Conservation (phyloP, 805 yeast species). For the Candida xyloterini region DNA sequence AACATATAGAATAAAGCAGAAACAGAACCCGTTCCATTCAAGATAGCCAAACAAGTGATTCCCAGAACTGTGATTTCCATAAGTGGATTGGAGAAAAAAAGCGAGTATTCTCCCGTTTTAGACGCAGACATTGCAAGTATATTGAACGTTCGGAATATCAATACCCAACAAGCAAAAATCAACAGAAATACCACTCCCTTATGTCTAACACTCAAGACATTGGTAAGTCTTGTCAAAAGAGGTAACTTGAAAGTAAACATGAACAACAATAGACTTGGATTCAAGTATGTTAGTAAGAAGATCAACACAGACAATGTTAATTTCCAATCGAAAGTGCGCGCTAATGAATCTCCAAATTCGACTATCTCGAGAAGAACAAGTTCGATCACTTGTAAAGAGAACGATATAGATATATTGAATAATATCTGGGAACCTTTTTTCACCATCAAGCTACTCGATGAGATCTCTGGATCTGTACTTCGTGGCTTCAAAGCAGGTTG, state of each 20-base stretch:
- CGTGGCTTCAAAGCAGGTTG: slow-evolving; percentile 1
- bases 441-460: not conserved
- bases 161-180: slow-evolving; percentile 12
- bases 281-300: slow-evolving; percentile 38
- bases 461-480: not conserved
- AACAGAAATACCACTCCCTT: slow-evolving; percentile 8
- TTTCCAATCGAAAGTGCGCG: slow-evolving; percentile 37
- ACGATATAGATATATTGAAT: slow-evolving; percentile 26
- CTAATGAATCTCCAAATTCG: slow-evolving; percentile 21
- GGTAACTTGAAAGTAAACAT: slow-evolving; percentile 8
- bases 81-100: slow-evolving; percentile 33
- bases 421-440: slow-evolving; percentile 6
- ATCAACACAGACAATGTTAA: slow-evolving; percentile 39
- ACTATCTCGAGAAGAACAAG: slow-evolving; percentile 31
- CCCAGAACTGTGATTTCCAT: slow-evolving; percentile 48
- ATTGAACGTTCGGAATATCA: slow-evolving; percentile 18
- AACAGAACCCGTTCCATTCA: slow-evolving; percentile 52
- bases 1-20: slow-evolving; percentile 39
- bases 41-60: slow-evolving; percentile 45
- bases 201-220: slow-evolving; percentile 3
- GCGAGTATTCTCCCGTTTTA: not conserved
- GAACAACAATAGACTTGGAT: slow-evolving; percentile 38
- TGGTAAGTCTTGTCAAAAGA: not conserved
- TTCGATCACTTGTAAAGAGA: slow-evolving; percentile 28
- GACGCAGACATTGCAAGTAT: slow-evolving; percentile 32